These are phyloP conservation scores for Hydnomerulius pinastri DNA, from an alignment of 768 basidiomycete genomes.

Conservation along the genomic window DNA sequence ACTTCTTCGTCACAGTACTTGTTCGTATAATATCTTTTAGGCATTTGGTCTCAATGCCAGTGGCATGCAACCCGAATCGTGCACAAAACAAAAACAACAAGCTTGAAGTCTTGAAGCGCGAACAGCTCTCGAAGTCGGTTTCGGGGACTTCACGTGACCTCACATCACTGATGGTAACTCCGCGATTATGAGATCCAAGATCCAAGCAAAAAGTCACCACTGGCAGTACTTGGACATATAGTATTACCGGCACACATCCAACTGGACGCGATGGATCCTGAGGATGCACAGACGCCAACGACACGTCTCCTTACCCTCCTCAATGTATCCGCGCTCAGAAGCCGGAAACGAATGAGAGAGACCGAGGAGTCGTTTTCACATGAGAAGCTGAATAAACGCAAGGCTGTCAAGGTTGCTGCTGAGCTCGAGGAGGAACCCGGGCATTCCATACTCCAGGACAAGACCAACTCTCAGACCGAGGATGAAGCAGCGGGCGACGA, in stretches of 20 bases:
- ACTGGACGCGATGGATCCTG: constrained; percentile 20
- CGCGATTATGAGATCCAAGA: neutral
- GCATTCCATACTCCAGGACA: constrained; percentile 6
- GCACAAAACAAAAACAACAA: neutral
- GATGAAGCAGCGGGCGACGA: constrained; percentile 25
- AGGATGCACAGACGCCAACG: constrained; percentile 54
- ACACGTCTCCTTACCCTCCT: constrained; percentile 85
- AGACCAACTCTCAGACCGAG: constrained; percentile 10
- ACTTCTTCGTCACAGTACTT: too few relatives aligned
- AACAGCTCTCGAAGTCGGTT: too few relatives aligned
- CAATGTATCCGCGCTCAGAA: constrained; percentile 84
- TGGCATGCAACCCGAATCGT: too few relatives aligned
- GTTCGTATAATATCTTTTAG: too few relatives aligned
- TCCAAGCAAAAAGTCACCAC: neutral
- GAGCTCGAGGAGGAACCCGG: constrained; percentile 8
- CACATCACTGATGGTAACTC: neutral
- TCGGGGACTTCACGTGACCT: neutral
- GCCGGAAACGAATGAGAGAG: constrained; percentile 54
- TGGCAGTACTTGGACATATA: neutral
- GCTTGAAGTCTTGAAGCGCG: neutral
- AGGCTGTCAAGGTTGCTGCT: constrained; percentile 39
- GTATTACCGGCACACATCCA: too few relatives aligned
- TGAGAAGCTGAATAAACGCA: constrained; percentile 72
- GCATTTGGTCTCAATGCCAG: too few relatives aligned
- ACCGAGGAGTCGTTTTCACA: constrained; percentile 40